phyloP scores from a whole-genome alignment of 2,329 filamentous ascomycete species.

The Lachnellula willkommii region DNA sequence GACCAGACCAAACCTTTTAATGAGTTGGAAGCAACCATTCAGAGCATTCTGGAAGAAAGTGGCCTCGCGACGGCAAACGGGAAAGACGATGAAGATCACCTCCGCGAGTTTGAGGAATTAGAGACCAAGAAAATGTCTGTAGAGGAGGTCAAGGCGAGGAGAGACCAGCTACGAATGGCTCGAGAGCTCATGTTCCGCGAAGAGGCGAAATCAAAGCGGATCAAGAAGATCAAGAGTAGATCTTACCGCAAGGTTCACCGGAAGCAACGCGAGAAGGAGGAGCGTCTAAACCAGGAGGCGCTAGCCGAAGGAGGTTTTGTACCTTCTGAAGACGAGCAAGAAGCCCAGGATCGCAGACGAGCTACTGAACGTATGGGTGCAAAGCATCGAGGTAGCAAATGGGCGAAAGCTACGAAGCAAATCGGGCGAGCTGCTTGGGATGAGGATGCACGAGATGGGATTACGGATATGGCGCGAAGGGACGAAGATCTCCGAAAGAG shows the following conservation, averaged over 20 bases:
- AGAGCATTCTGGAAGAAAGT: conserved; percentile 84
- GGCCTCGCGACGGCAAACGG: conserved; percentile 60
- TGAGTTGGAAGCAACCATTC: conserved; percentile 79
- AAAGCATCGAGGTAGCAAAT: conserved; percentile 66
- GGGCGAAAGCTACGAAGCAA: conserved; percentile 63
- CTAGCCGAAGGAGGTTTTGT: conserved; percentile 55
- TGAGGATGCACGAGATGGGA: conserved; percentile 59
- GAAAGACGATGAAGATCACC: conserved; percentile 56
- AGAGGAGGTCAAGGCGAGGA: conserved; percentile 66
- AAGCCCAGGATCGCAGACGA: conserved; percentile 56
- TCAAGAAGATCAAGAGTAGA: conserved; percentile 99
- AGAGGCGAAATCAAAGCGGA: conserved; percentile 79
- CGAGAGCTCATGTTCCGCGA: conserved; percentile 85
- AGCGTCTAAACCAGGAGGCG: conserved; percentile 52
- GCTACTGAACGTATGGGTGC: conserved; percentile 66
- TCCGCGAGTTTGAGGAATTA: conserved; percentile 63
- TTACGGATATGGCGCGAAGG: conserved; percentile 59
- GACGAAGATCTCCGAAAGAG: conserved; percentile 62
- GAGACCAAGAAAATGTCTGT: conserved; percentile 68
- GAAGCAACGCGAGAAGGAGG: conserved; percentile 61
- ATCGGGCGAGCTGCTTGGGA: conserved; percentile 64
- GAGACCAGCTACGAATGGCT: conserved; percentile 69
- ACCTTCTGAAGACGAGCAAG: conserved; percentile 58
- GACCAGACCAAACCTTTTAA: conserved; percentile 62
- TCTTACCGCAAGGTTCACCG: conserved; percentile 88